These are phyloP conservation scores for Helotiales sp. DNA, from an alignment of 2,329 filamentous ascomycete species.

Conservation along the genomic window DNA sequence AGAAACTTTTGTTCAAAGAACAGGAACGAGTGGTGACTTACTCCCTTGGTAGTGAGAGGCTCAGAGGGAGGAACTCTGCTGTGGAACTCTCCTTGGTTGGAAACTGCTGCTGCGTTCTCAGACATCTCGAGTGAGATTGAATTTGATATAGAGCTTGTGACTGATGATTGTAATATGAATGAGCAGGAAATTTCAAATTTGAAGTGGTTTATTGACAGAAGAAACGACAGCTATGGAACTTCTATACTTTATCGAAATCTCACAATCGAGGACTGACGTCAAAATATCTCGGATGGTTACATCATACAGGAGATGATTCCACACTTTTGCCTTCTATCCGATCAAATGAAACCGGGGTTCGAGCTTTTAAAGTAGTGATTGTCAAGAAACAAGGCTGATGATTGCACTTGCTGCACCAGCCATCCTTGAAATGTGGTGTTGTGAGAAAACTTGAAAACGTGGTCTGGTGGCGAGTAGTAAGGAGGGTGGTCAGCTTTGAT, in stretches of 20 bases:
- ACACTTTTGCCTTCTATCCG: neutral
- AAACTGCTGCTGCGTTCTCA: conserved; percentile 47
- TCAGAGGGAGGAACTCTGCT: conserved; percentile 50
- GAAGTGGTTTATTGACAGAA: neutral
- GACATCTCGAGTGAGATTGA: conserved; percentile 10
- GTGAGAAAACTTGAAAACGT: neutral
- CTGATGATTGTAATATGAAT: no score
- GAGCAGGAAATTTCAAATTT: neutral
- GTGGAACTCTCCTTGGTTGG: conserved; percentile 56
- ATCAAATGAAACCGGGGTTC: neutral
- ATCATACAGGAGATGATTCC: neutral
- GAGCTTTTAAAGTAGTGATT: neutral
- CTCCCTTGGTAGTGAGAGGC: conserved; percentile 54
- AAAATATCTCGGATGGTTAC: neutral
- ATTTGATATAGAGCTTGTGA: no score
- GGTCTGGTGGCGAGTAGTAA: neutral
- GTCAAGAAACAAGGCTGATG: neutral
- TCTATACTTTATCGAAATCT: neutral
- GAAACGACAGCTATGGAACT: neutral
- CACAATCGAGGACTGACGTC: neutral
- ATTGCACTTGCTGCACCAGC: no score
- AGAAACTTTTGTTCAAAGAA: conserved; percentile 33
- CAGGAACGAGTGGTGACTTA: conserved; percentile 47
- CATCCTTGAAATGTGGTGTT: no score
- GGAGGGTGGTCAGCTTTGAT: neutral